Conservation (phyloP, 805 yeast species). For the Candida dajiaensis region DNA sequence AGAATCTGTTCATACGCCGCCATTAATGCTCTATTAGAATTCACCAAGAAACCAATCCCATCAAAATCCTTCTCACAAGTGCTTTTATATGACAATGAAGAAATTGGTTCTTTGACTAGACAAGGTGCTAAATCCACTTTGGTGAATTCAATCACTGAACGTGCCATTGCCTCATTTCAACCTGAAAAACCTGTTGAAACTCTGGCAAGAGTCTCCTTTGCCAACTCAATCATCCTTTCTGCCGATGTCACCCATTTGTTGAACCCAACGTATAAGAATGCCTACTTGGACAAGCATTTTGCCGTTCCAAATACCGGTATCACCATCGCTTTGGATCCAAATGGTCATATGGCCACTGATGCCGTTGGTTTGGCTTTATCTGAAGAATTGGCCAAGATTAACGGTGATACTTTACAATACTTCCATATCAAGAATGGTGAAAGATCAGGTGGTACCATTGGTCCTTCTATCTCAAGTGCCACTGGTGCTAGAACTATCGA, state of each 20-base stretch:
- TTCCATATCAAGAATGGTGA: constrained; percentile 85
- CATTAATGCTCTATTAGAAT: constrained; percentile 48
- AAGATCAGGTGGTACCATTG: constrained; percentile 86
- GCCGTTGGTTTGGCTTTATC: constrained; percentile 63
- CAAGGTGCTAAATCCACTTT: constrained; percentile 81
- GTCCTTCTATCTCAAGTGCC: constrained; percentile 58
- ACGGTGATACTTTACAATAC: constrained; percentile 65
- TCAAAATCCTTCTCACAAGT: constrained; percentile 47
- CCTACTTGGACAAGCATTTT: constrained; percentile 70
- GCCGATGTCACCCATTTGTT: constrained; percentile 82
- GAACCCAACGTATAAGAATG: constrained; percentile 69
- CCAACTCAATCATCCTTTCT: constrained; percentile 73
- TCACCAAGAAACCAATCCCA: constrained; percentile 30
- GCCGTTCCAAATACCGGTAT: constrained; percentile 78
- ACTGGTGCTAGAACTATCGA: constrained; percentile 77
- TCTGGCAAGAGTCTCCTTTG: constrained; percentile 40
- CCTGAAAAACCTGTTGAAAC: constrained; percentile 12
- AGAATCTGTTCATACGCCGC: constrained; percentile 78
- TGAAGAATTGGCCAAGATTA: constrained; percentile 60
- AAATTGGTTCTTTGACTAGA: constrained; percentile 73
- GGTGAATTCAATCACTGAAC: constrained; percentile 55
- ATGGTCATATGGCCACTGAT: constrained; percentile 82
- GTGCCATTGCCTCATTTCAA: constrained; percentile 34
- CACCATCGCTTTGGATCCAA: constrained; percentile 66
- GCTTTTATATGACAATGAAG: constrained; percentile 74